Percentiles rank a stretch among this genome's conserved stretches.
Conservation (phyloP, 2,329 filamentous ascomycete genomes). For the Cordyceps pruinosa region DNA sequence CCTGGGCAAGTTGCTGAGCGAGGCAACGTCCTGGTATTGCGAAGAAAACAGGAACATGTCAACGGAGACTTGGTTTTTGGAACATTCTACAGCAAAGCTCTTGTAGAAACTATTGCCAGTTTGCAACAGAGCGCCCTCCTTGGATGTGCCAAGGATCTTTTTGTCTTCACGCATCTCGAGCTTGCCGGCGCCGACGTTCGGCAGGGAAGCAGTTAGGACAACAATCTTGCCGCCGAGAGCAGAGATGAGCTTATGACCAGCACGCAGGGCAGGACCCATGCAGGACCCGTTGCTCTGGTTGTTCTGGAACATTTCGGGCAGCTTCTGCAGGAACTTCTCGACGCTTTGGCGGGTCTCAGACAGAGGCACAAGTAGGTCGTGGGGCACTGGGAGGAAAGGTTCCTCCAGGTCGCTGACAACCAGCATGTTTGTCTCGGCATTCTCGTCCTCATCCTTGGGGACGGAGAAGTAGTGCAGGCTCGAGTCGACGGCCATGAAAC, state of each 20-base stretch:
- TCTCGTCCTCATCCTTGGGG: conserved; percentile 79
- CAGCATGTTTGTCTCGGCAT: conserved; percentile 79
- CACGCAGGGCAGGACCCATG: conserved; percentile 87
- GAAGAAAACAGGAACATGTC: conserved; percentile 98
- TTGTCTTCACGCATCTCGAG: conserved; percentile 94
- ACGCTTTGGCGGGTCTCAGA: conserved; percentile 86
- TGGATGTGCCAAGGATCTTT: conserved; percentile 87
- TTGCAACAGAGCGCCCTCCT: conserved; percentile 80
- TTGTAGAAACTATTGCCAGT: conserved; percentile 97
- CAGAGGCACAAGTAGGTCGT: conserved; percentile 82
- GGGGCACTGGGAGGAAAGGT: conserved; percentile 89
- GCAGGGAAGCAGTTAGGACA: conserved; percentile 81
- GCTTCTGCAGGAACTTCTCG: conserved; percentile 80
- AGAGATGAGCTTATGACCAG: conserved; percentile 92
- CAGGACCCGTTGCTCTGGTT: conserved; percentile 85
- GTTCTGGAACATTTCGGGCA: conserved; percentile 95
- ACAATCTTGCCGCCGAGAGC: conserved; percentile 92
- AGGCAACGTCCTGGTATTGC: conserved; percentile 95
- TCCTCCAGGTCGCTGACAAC: conserved; percentile 94
- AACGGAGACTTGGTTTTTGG: conserved; percentile 96
- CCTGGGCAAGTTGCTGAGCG: conserved; percentile 86
- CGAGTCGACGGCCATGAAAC: conserved; percentile 92
- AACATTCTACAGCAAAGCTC: conserved; percentile 97
- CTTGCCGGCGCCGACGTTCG: conserved; percentile 83
- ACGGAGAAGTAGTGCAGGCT: conserved; percentile 95